Percentiles rank a stretch among this genome's conserved stretches.
Conservation (phyloP, 1,284 basidiomycete genomes). For the Trichosporon sp. region DNA sequence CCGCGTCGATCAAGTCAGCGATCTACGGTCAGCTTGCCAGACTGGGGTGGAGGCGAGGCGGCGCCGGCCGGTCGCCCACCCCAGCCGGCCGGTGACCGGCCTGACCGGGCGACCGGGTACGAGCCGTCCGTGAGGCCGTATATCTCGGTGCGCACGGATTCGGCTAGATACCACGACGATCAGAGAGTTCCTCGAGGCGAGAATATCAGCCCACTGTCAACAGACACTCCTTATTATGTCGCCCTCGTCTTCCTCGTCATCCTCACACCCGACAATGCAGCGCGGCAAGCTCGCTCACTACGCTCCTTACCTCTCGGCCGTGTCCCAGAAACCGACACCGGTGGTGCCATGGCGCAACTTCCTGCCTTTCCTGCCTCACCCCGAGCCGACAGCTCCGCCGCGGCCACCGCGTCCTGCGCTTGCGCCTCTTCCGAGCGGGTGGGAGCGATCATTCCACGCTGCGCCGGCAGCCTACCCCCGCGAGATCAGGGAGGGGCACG, state of each 20-base stretch:
- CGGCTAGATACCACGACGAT: not conserved
- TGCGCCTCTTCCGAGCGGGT: constrained; percentile 42
- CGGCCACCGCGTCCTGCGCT: constrained; percentile 18
- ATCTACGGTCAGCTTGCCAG: too few species aligned
- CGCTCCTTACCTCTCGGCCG: not conserved
- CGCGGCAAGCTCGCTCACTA: not conserved
- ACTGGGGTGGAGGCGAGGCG: too few species aligned
- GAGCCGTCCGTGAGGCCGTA: not conserved
- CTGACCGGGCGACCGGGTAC: not conserved
- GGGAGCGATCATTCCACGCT: constrained; percentile 59
- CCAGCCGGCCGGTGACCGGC: too few species aligned
- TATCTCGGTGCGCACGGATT: not conserved
- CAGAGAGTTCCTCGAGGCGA: not conserved
- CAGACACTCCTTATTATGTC: too few species aligned
- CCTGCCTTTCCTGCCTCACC: constrained; percentile 13
- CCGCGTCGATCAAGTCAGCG: too few species aligned
- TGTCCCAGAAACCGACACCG: not conserved
- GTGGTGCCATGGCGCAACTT: constrained; percentile 10
- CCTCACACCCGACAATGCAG: not conserved
- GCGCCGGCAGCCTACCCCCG: constrained; percentile 65
- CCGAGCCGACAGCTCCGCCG: constrained; percentile 6
- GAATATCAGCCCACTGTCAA: not conserved
- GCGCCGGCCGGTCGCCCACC: too few species aligned
- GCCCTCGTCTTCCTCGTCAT: not conserved
- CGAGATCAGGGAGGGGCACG: constrained; percentile 30